Evolutionary conservation across 1,139 yeast genomes (phyloP), one percentile per base, ranked within the genome.

Genomic region (Magnusiomyces suaveolens): DNA sequence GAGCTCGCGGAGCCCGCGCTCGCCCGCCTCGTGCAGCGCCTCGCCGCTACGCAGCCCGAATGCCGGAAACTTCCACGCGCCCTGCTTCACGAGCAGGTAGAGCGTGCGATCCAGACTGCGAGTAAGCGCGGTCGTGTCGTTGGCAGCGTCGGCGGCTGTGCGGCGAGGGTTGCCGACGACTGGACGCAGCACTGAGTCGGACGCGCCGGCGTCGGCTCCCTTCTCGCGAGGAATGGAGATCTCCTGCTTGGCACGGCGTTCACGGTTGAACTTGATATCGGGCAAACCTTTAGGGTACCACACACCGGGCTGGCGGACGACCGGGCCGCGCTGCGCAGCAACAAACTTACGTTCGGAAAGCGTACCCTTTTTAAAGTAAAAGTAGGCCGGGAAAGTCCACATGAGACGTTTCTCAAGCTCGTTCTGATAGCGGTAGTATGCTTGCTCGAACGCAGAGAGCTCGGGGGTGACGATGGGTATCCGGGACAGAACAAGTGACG

Each of bases 331-430:
- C 67, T 90, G 96, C 50, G 85, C 83, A 63, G 83, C 81, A 54
- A 82, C 73, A 71, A 82, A 92, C 64, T 81, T 81, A 68, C 89
- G 87, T 67, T 89, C 96, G 10, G 96, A 81, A 60, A 92, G 75
- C 0, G 97, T 85, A 59, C 97, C 97, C 63, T 80, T 84, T 68
- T 86, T 87, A 74, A 84, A 92, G 74, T 89, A 94, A 69, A 82
- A 90, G 80, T 90, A 89, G 63, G 84, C 83, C 3, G 98, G 97
- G 70, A 92, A 92, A 0, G 97, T 89, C 96, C 97, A 89, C 96
- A 90, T 89, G 62, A 92, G 76, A 66, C 97, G 79, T 65, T 83
- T 83, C 76, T 90, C 90, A 58, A 92, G 76, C 67, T 87, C 95
- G 58, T 81, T 80, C 70, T 90, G 96, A 69, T 94, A 94, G 57